Base-by-base conservation (phyloP, 2,329 filamentous ascomycete genomes). In the Chalara sp. region DNA sequence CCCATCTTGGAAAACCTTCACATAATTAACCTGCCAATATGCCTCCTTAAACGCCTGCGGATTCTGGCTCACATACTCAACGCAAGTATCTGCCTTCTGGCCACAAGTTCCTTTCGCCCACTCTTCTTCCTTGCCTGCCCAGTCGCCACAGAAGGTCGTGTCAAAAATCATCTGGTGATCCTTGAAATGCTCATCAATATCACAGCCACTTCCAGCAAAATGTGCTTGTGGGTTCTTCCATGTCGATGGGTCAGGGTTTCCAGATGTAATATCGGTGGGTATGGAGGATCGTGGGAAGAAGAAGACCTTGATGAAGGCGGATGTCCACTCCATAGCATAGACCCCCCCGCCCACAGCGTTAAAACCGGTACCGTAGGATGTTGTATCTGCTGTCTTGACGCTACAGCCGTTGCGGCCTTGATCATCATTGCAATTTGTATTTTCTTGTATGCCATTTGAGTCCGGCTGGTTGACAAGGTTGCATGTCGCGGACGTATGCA, bases 131-230 rank as follows among this genome's bases (percentile, higher is more conserved):
- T 71, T 65, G 30, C 87, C 87, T 6, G 89, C 90, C 90, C 89
- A 96, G 64, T 86, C 48, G 8, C 91, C 91, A 68, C 91, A 96
- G 67, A 95, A 89, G 5, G 86, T 87, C 1, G 84, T 93, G 69
- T 92, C 82, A 67, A 93, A 84, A 56, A 92, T 79, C 56, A 96
- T 82, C 60, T 84, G 79, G 71, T 95, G 79, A 53, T 85, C 69
- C 53, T 72, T 72, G 72, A 96, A 95, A 67, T 84, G 77, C 1
- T 69, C 57, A 53, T 83, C 73, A 56, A 95, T 86, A 59, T 91
- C 72, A 69, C 92, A 96, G 50, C 73, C 75, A 1, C 78, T 80
- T 40, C 74, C 77, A 8, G 81, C 79, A 68, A 95, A 96, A 33
- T 73, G 74, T 7, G 86, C 87, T 1, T 78, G 65, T 0, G 91